phyloP scores from a whole-genome alignment of 441 rosid species.

The Flueggea neowawraea region DNA sequence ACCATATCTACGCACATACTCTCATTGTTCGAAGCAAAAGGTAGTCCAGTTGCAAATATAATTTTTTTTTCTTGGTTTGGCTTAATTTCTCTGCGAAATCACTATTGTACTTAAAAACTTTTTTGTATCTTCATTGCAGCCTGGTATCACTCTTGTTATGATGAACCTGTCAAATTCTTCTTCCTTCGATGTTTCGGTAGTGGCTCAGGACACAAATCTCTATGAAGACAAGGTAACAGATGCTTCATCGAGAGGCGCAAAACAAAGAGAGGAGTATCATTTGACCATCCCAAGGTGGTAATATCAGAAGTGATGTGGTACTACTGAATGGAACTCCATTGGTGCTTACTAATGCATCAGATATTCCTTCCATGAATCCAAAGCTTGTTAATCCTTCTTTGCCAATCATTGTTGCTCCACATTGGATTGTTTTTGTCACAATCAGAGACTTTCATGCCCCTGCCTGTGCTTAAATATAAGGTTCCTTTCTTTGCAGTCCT shows the following conservation, averaged over 20 bases:
- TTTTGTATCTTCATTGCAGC: conserved; percentile 21
- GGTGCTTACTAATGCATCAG: conserved; percentile 25
- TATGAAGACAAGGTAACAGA: neutral
- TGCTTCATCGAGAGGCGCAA: too few species aligned
- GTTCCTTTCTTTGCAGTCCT: too few species aligned
- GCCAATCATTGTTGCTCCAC: conserved; percentile 18
- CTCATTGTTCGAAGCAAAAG: conserved; percentile 3
- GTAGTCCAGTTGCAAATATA: neutral
- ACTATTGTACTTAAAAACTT: too few species aligned
- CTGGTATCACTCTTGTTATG: conserved; percentile 42
- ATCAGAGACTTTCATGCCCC: conserved; percentile 47
- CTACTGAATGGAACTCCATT: conserved; percentile 50
- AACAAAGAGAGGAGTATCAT: conserved; percentile 53
- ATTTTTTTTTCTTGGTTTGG: too few species aligned
- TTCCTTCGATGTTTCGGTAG: conserved; percentile 21
- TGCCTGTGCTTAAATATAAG: conserved; percentile 34
- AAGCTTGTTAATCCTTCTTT: conserved; percentile 25
- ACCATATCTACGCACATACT: conserved; percentile 3
- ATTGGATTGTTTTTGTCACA: conserved; percentile 11
- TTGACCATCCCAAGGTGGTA: conserved; percentile 55
- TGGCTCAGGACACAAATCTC: conserved; percentile 19
- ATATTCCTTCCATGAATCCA: conserved; percentile 44
- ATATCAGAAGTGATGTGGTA: conserved; percentile 56
- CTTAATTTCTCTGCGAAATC: too few species aligned
- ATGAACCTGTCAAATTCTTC: conserved; percentile 48